These are phyloP conservation scores for Psidium friedrichsthalianum DNA, from an alignment of 345 rosid genomes.

Conservation along the genomic window DNA sequence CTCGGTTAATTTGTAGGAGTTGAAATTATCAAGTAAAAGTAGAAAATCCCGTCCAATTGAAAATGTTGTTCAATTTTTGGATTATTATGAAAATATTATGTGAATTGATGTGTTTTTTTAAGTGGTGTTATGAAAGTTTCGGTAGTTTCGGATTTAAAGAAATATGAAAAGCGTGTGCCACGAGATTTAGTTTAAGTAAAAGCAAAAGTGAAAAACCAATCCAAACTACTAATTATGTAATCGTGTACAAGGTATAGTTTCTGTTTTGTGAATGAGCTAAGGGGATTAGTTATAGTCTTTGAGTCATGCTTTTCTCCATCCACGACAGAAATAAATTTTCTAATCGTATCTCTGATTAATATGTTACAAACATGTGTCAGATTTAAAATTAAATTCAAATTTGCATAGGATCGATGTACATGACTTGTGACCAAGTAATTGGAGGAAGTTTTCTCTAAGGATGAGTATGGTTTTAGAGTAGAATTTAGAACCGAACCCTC, in stretches of 20 bases:
- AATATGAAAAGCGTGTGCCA: not conserved
- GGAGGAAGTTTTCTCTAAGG: not conserved
- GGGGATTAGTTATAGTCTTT: not conserved
- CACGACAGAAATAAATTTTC: not conserved
- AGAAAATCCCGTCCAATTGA: not conserved
- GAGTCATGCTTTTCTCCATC: not conserved
- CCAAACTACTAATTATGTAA: not conserved
- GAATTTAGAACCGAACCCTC: too few relatives aligned
- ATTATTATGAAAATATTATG: not conserved
- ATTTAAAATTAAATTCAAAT: not conserved
- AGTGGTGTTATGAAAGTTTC: not conserved
- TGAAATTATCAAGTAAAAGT: not conserved
- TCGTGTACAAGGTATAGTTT: not conserved
- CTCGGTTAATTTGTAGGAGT: not conserved
- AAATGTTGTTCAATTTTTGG: not conserved
- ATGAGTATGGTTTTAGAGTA: too few relatives aligned
- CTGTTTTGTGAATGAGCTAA: not conserved
- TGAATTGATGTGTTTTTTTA: not conserved
- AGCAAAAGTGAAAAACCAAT: not conserved
- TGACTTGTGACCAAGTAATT: not conserved
- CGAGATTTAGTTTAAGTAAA: not conserved
- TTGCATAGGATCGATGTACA: not conserved
- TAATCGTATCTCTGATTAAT: not conserved
- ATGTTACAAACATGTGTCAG: not conserved
- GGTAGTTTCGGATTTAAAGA: not conserved